Conservation (phyloP, 176 grass and related monocot genomes). For the Avena atlantica region DNA sequence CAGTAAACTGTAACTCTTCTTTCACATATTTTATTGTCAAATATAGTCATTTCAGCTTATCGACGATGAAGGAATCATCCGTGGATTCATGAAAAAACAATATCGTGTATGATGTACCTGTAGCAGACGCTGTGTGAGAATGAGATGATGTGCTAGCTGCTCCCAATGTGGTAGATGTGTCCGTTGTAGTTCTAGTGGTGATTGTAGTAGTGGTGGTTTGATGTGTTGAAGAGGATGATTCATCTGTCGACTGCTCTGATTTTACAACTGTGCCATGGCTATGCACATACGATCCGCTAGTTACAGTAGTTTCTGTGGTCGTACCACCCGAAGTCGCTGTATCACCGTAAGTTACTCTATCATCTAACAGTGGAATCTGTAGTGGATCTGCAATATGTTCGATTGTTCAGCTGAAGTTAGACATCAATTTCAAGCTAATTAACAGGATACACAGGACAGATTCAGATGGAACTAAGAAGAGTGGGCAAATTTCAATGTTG, state of each 20-base stretch:
- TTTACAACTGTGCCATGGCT: background rate
- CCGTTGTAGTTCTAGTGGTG: background rate
- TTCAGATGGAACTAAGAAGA: background rate
- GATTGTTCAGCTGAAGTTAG: constrained; percentile 23
- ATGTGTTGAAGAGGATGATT: constrained; percentile 29
- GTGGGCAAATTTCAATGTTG: background rate
- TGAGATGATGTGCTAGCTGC: constrained; percentile 16
- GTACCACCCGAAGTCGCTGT: background rate
- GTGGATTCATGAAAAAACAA: background rate
- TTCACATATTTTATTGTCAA: background rate
- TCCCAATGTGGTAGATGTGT: background rate
- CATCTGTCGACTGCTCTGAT: background rate
- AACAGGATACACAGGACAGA: constrained; percentile 14
- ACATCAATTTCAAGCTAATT: background rate
- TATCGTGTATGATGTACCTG: background rate
- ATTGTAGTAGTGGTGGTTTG: background rate
- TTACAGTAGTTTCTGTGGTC: background rate
- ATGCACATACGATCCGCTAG: background rate
- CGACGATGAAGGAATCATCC: background rate
- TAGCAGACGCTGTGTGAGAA: background rate
- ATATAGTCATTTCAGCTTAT: background rate
- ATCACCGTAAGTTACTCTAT: background rate
- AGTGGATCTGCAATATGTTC: constrained; percentile 35
- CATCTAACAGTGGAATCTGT: constrained; percentile 30
- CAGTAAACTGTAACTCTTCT: background rate